Evolutionary conservation across 108 stramenopile species (phyloP), one percentile per base, ranked within the genome.

Genomic region (Aurantiochytrium sp.): DNA sequence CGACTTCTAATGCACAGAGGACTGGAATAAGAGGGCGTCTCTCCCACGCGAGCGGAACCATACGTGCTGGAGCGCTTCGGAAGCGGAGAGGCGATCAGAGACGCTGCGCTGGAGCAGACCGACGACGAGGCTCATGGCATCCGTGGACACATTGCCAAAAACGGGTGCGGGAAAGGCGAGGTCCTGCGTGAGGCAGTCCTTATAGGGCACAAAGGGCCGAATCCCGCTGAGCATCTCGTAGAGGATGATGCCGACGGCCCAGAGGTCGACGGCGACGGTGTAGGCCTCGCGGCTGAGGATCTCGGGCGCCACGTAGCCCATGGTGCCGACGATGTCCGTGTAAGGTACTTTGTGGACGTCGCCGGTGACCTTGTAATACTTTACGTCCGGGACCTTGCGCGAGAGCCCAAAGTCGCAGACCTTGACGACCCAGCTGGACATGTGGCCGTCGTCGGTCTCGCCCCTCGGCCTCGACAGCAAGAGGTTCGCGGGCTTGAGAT

Each of bases 361-460:
- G 19, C 88, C 88, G 5, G 88, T 88, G 42, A 42, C 15, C 42
- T 52, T 53, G 55, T 37, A 88, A 69, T 89, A 95, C 52, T 92
- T 90, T 54, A 91, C 90, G 36, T 91, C 89, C 55, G 91, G 89
- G 1, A 95, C 92, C 85, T 93, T 91, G 90, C 97, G 95, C 24
- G 98, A 97, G 87, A 98, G 97, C 34, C 98, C 98, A 92, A 99
- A 99, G 91, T 99, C 98, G 8, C 97, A 97, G 89, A 99, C 94
- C 91, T 99, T 99, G 68, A 99, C 94, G 1, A 90, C 68, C 19
- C 94, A 94, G 88, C 19, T 48, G 45, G 73, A 15, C 15, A 48
- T 19, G n/a, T 41, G 31, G 24, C 21, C 4, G 4, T 50, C 48
- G 48, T 50, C 85, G 34, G 52, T 55, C 4, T 24, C 85, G 37